Base-by-base conservation (phyloP, 495 filamentous ascomycete genomes). In the Halenospora varia region DNA sequence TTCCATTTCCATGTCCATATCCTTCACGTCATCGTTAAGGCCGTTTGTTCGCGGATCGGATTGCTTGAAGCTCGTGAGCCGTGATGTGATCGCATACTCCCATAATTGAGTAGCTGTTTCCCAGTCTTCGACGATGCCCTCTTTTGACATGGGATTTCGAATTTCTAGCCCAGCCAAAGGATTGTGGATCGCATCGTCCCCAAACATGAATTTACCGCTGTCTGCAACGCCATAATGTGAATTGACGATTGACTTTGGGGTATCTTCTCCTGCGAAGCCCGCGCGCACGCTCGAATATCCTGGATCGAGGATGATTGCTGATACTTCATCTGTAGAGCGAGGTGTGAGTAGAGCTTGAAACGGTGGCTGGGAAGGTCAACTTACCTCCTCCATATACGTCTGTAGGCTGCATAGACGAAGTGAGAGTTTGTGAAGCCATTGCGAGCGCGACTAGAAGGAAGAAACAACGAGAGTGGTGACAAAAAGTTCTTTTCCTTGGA, bases 191-290 rank as follows among this genome's bases (percentile, higher is more conserved):
- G 86, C 77, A 68, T 96, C 88, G 62, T 98, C 94, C 66, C 94
- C 94, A 58, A 89, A 96, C 53, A 93, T 80, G 56, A 80, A 75
- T 41, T 70, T 64, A 2, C n/a, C n/a, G n/a, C 72, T 71, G n/a
- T 84, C 77, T 48, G 72, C 48, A 46, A 77, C 71, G 55, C 77
- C 79, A 57, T 85, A 97, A 74, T 88, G 88, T 25, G 90, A 91
- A 17, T 93, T 91, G 44, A 95, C 78, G 49, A 97, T 82, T 13
- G 90, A 90, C 78, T 97, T 98, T 55, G 94, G 94, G 2, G 88
- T 84, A 74, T 98, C 94, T 86, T 98, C 94, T 64, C 95, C 94
- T 2, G 94, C 94, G 69, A 96, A 97, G 60, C 94, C 94, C 55
- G 92, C 95, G 74, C 95, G 93, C 15, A 85, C 90, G 64, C 83